phyloP scores from a whole-genome alignment of 1,284 basidiomycete species.

The Rhodotorula sp. region DNA sequence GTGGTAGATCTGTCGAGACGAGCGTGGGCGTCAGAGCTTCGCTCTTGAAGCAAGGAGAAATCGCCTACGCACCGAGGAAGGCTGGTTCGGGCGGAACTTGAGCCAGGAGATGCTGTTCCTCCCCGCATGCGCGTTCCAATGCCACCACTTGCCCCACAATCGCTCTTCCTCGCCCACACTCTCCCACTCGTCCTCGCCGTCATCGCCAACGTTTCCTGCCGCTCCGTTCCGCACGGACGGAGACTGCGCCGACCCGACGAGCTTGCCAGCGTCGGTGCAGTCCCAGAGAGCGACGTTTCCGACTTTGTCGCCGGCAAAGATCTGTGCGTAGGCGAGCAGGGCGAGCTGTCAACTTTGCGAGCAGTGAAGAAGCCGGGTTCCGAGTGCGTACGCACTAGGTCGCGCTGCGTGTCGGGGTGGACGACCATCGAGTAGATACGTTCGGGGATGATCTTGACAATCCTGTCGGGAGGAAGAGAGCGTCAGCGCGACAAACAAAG shows the following conservation, averaged over 20 bases:
- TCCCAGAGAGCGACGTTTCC: conserved; percentile 52
- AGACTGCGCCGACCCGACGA: not conserved
- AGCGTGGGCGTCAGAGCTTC: not conserved
- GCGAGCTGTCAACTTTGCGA: too few relatives aligned
- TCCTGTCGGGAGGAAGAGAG: not conserved
- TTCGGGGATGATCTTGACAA: conserved; percentile 49
- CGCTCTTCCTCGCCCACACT: conserved; percentile 36
- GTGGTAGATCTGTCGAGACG: conserved; percentile 48
- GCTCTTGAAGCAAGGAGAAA: not conserved
- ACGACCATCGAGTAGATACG: conserved; percentile 52
- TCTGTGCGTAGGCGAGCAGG: conserved; percentile 13
- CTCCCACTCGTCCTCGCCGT: conserved; percentile 43
- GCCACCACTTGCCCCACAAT: conserved; percentile 48
- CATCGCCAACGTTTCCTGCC: conserved; percentile 38
- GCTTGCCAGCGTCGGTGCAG: conserved; percentile 30
- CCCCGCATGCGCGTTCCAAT: conserved; percentile 50
- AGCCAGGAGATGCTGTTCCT: conserved; percentile 45
- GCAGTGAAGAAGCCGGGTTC: too few relatives aligned
- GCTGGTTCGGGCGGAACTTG: conserved; percentile 24
- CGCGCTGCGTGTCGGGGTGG: conserved; percentile 51
- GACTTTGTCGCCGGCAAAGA: conserved; percentile 53
- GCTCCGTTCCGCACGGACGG: conserved; percentile 45
- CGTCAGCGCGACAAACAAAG: not conserved
- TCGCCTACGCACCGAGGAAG: conserved; percentile 30
- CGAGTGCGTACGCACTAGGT: conserved; percentile 42